These are phyloP conservation scores for Aspergillus pseudotamarii DNA, from an alignment of 2,329 filamentous ascomycete genomes.

Conservation along the genomic window DNA sequence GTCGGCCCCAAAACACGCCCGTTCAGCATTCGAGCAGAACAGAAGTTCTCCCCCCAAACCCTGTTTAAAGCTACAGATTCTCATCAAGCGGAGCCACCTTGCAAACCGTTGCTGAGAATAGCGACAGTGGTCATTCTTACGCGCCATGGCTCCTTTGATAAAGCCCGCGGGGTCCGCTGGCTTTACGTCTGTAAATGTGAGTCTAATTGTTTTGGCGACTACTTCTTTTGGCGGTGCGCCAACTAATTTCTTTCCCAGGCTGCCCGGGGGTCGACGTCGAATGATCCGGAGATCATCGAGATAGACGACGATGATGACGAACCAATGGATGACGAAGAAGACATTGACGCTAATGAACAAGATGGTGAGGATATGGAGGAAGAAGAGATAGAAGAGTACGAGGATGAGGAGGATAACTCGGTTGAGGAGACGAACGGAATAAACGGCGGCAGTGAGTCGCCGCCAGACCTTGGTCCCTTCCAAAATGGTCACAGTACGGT, in stretches of 20 bases:
- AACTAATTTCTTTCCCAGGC: slow-evolving; percentile 21
- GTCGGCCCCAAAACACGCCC: slow-evolving; percentile 32
- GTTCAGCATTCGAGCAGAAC: slow-evolving; percentile 11
- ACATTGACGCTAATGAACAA: slow-evolving; percentile 29
- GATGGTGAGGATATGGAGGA: slow-evolving; percentile 35
- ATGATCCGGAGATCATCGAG: slow-evolving; percentile 42
- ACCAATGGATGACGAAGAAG: slow-evolving; percentile 33
- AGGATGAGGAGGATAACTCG: slow-evolving; percentile 32
- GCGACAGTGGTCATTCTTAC: not conserved
- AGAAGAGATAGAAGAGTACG: slow-evolving; percentile 31
- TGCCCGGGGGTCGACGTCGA: slow-evolving; percentile 21
- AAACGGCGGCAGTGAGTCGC: slow-evolving; percentile 32
- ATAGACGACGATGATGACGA: slow-evolving; percentile 42
- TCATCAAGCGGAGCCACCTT: not conserved
- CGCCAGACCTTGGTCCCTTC: slow-evolving; percentile 16
- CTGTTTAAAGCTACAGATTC: slow-evolving; percentile 7
- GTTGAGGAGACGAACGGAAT: slow-evolving; percentile 31
- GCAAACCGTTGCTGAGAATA: not conserved
- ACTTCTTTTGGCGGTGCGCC: slow-evolving; percentile 10
- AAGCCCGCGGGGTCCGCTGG: slow-evolving; percentile 34
- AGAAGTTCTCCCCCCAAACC: slow-evolving; percentile 31
- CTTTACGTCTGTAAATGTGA: slow-evolving; percentile 31
- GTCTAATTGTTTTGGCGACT: slow-evolving; percentile 18
- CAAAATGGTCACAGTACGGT: slow-evolving; percentile 24
- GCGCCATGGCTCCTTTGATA: slow-evolving; percentile 44